Conservation (phyloP, 371 early-diverging fungal species). For the Chytridium lagenaria region DNA sequence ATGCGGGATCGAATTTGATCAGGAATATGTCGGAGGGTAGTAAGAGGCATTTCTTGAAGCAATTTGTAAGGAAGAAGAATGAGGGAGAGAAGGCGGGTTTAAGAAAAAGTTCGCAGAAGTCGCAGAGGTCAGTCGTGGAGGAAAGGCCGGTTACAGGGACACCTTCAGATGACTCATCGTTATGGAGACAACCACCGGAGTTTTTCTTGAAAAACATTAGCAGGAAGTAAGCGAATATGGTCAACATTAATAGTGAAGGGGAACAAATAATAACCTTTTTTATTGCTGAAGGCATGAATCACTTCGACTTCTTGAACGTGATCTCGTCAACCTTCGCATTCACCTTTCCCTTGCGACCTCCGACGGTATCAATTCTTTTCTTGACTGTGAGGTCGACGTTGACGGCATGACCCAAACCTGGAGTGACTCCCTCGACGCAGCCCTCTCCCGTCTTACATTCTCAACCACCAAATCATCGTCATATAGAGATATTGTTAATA, state of each 20-base stretch:
- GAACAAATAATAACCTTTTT: too few relatives aligned
- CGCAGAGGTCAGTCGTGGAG: neutral
- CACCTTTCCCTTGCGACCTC: constrained; percentile 8
- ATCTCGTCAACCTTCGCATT: constrained; percentile 1
- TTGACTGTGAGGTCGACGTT: constrained; percentile 4
- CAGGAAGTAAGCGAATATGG: too few relatives aligned
- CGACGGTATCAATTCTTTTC: neutral
- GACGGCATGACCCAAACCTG: neutral
- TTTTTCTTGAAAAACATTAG: constrained; percentile 11
- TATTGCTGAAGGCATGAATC: neutral
- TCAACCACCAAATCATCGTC: neutral
- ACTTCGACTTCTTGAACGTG: neutral
- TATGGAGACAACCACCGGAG: constrained; percentile 6
- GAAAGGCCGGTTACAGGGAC: neutral
- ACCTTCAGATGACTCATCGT: neutral
- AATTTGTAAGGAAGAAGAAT: constrained; percentile 12
- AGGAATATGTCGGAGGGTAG: constrained; percentile 12
- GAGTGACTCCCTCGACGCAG: neutral
- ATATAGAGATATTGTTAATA: neutral
- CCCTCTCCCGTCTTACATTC: neutral
- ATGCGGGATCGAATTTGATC: neutral
- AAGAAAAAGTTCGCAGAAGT: neutral
- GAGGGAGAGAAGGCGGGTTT: neutral
- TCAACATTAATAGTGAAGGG: too few relatives aligned
- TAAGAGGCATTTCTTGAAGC: constrained; percentile 14